These are phyloP conservation scores for Verticillium nubilum DNA, from an alignment of 2,329 filamentous ascomycete genomes.

Conservation along the genomic window DNA sequence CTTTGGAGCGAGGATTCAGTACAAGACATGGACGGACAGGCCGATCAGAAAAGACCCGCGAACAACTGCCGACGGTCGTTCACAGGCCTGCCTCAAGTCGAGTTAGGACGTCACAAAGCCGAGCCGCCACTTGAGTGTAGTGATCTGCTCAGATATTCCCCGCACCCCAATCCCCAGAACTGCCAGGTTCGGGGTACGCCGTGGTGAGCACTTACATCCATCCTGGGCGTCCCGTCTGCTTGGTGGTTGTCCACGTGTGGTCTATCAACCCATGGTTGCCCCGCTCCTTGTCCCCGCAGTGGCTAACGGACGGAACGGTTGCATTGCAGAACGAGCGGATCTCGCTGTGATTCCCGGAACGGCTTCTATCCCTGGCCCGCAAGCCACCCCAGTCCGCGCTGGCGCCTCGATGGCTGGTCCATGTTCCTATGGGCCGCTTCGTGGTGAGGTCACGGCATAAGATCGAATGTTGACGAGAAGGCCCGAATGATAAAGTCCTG, in stretches of 20 bases:
- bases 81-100: not conserved
- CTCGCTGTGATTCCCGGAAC: not conserved
- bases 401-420: not conserved
- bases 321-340: not conserved
- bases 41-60: not conserved
- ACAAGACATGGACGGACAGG: too few species aligned
- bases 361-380: not conserved
- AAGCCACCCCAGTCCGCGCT: not conserved
- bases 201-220: too few species aligned
- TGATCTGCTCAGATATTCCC: not conserved
- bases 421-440: not conserved
- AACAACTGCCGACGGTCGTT: not conserved
- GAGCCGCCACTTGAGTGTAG: not conserved
- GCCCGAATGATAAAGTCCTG: not conserved
- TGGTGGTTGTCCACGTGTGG: too few species aligned
- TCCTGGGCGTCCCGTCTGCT: too few species aligned
- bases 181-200: too few species aligned
- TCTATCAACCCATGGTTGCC: too few species aligned
- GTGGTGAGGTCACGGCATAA: not conserved
- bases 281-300: too few species aligned
- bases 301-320: not conserved
- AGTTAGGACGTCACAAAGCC: not conserved
- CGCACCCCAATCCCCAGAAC: not conserved
- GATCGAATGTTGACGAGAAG: not conserved
- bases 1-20: too few species aligned